A percentile compares a stretch with the other conserved stretches of the same genome.
These are phyloP conservation scores for Hydrangea macrophylla DNA, from an alignment of 148 eudicot species.

Conservation along the genomic window DNA sequence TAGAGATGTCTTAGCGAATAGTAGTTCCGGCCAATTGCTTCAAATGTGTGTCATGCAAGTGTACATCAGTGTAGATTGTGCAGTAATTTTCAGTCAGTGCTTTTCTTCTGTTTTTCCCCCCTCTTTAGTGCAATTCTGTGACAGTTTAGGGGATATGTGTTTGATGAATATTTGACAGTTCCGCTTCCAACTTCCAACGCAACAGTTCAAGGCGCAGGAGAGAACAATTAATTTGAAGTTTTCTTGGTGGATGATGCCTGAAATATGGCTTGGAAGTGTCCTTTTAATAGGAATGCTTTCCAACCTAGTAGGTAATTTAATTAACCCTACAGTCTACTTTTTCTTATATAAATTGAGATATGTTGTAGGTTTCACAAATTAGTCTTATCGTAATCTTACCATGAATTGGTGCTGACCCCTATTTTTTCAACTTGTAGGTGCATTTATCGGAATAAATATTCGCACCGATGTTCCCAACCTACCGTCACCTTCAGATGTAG, in stretches of 20 bases:
- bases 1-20: too few relatives aligned
- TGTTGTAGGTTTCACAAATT: not conserved
- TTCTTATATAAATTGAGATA: not conserved
- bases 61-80: too few relatives aligned
- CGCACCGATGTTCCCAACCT: slow-evolving; percentile 63
- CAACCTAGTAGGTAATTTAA: slow-evolving; percentile 28
- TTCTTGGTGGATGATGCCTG: slow-evolving; percentile 33
- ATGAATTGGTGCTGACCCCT: not conserved
- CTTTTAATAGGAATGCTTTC: slow-evolving; percentile 25
- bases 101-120: slow-evolving; percentile 3
- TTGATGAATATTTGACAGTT: slow-evolving; percentile 9
- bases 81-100: too few relatives aligned
- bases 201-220: slow-evolving; percentile 11
- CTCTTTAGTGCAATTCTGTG: not conserved
- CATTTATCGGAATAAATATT: slow-evolving; percentile 65
- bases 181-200: not conserved
- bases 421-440: slow-evolving; percentile 38
- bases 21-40: too few relatives aligned
- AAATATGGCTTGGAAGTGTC: slow-evolving; percentile 22
- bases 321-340: not conserved
- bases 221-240: slow-evolving; percentile 12
- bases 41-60: too few relatives aligned
- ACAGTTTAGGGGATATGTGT: not conserved
- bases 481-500: slow-evolving; percentile 61
- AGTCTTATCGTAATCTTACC: not conserved